Evolutionary conservation across 257 asterid genomes (phyloP).

Genomic region (Capsicum chinense): DNA sequence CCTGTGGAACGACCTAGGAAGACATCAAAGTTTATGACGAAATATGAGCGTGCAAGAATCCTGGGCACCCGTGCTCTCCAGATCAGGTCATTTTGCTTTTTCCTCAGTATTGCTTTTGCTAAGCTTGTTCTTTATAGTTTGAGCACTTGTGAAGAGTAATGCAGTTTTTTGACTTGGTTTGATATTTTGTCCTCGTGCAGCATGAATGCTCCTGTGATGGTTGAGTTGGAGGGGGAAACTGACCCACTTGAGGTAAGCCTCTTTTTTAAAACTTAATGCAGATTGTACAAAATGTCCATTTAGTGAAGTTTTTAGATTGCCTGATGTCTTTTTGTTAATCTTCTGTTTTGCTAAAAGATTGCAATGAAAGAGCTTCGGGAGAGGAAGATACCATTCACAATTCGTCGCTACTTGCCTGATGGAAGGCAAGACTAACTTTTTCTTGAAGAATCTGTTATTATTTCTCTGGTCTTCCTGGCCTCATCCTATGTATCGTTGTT

Average conservation of each 20-base stretch:
- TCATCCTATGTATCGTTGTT: neutral
- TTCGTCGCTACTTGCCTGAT: slow-evolving; percentile 89
- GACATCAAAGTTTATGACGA: slow-evolving; percentile 90
- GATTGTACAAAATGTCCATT: neutral
- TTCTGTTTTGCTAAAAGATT: slow-evolving; percentile 52
- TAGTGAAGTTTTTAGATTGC: neutral
- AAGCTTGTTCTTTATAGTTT: neutral
- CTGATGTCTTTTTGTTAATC: neutral
- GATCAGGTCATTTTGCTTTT: slow-evolving; percentile 59
- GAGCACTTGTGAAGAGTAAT: neutral
- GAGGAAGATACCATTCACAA: slow-evolving; percentile 87
- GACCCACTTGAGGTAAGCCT: slow-evolving; percentile 83
- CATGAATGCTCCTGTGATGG: slow-evolving; percentile 99
- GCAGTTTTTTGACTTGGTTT: slow-evolving; percentile 12
- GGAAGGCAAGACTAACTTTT: slow-evolving; percentile 61
- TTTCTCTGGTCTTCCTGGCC: no score
- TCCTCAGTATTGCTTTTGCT: neutral
- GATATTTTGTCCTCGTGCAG: slow-evolving; percentile 44
- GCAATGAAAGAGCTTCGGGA: slow-evolving; percentile 93
- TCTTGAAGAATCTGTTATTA: neutral
- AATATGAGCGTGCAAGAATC: slow-evolving; percentile 93
- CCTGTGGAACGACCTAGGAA: slow-evolving; percentile 73
- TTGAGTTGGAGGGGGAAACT: slow-evolving; percentile 93
- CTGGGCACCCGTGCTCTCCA: slow-evolving; percentile 92
- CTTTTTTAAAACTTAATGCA: neutral